phyloP scores from a whole-genome alignment of 331 rosid genomes.

The Cydonia oblonga region DNA sequence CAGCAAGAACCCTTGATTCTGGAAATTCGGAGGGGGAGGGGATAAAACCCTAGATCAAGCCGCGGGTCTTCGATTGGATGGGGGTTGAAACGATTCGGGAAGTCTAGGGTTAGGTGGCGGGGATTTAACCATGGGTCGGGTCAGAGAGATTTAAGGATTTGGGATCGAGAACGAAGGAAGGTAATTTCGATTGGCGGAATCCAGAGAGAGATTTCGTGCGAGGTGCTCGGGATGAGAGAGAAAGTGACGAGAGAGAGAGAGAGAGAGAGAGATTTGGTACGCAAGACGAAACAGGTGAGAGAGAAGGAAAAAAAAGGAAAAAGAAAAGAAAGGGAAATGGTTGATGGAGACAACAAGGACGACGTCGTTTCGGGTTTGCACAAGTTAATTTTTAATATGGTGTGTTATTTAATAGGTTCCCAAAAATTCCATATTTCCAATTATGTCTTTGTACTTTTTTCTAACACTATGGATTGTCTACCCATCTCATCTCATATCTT shows the following conservation, averaged over 20 bases:
- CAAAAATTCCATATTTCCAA: too few species aligned
- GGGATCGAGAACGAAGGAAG: slow-evolving; percentile 23
- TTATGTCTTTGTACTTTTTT: too few species aligned
- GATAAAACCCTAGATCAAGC: slow-evolving; percentile 43
- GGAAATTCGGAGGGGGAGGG: not conserved
- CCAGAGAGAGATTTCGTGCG: slow-evolving; percentile 69
- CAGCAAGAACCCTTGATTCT: slow-evolving; percentile 46
- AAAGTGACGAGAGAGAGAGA: slow-evolving; percentile 4
- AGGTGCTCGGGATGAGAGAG: slow-evolving; percentile 35
- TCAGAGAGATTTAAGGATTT: slow-evolving; percentile 18
- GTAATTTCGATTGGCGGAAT: slow-evolving; percentile 33
- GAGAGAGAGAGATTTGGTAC: slow-evolving; percentile 19
- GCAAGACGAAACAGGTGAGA: slow-evolving; percentile 27
- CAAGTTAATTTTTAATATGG: too few species aligned
- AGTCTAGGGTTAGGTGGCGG: not conserved
- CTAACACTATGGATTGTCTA: not conserved
- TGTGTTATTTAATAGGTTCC: too few species aligned
- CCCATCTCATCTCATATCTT: too few species aligned
- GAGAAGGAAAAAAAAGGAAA: not conserved
- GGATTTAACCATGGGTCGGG: not conserved
- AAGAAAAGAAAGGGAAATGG: slow-evolving; percentile 9
- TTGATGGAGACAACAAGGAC: slow-evolving; percentile 24
- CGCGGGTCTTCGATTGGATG: slow-evolving; percentile 39
- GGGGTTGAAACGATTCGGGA: not conserved
- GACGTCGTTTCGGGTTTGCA: slow-evolving; percentile 22